These are phyloP conservation scores for Voacanga thouarsii DNA, from an alignment of 257 asterid species.

Conservation along the genomic window DNA sequence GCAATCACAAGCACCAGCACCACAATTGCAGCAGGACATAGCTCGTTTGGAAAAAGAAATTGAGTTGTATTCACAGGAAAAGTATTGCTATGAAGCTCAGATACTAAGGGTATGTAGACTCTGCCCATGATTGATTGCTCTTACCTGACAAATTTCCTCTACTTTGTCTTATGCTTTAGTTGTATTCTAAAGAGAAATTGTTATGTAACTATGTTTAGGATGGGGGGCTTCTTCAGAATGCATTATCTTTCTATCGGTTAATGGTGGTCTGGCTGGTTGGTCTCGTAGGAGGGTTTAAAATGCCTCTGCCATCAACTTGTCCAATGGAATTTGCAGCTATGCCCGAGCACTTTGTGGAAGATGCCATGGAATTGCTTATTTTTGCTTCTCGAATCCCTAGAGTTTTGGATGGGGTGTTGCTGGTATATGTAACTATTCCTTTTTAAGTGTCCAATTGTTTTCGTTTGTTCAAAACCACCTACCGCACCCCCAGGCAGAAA, in stretches of 20 bases:
- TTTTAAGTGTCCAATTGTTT: not conserved
- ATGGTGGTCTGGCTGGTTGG: constrained; percentile 93
- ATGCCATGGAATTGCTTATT: constrained; percentile 93
- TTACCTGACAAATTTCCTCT: not conserved
- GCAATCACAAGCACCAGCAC: constrained; percentile 73
- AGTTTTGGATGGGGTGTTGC: constrained; percentile 86
- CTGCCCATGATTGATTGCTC: not conserved
- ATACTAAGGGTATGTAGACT: constrained; percentile 61
- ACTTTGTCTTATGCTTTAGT: not conserved
- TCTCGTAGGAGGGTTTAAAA: constrained; percentile 82
- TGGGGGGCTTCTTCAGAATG: constrained; percentile 74
- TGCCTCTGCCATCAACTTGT: constrained; percentile 79
- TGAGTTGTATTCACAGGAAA: constrained; percentile 75
- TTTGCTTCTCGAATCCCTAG: constrained; percentile 92
- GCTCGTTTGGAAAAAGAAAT: constrained; percentile 75
- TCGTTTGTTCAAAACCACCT: not conserved
- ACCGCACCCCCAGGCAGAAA: not conserved
- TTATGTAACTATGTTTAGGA: constrained; percentile 49
- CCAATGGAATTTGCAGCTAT: constrained; percentile 86
- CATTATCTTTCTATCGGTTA: constrained; percentile 79
- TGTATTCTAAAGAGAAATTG: not conserved
- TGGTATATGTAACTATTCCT: constrained; percentile 45
- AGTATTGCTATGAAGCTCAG: constrained; percentile 94
- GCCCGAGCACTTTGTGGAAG: constrained; percentile 98
- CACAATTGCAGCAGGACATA: constrained; percentile 80